These are phyloP conservation scores for Rhizopus arrhizus DNA, from an alignment of 371 early-diverging fungal species.

Conservation along the genomic window DNA sequence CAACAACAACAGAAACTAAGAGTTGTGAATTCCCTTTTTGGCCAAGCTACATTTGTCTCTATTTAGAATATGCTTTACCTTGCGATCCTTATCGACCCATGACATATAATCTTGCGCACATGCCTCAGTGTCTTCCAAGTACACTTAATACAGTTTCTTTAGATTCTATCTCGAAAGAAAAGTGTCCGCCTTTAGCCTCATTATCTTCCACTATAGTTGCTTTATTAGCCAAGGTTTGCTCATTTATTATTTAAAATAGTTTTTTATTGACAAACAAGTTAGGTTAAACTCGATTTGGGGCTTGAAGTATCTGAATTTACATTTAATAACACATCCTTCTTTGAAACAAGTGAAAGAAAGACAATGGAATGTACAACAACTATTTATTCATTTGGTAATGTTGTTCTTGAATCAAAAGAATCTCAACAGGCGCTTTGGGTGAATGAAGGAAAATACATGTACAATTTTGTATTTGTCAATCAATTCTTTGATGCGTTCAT, in stretches of 20 bases:
- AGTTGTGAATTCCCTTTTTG: slow-evolving; percentile 25
- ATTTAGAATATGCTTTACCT: slow-evolving; percentile 44
- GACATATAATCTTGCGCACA: slow-evolving; percentile 42
- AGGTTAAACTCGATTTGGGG: slow-evolving; percentile 50
- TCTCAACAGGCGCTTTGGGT: slow-evolving; percentile 43
- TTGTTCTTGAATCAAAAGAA: slow-evolving; percentile 55
- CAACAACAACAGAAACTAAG: too few relatives aligned
- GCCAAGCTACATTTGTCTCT: slow-evolving; percentile 55
- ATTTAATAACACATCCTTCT: slow-evolving; percentile 42
- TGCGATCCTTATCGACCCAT: slow-evolving; percentile 41
- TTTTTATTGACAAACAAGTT: slow-evolving; percentile 1
- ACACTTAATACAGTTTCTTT: slow-evolving; percentile 19
- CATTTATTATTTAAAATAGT: background rate
- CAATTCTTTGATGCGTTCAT: slow-evolving; percentile 57
- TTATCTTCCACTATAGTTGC: background rate
- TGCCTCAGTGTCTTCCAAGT: slow-evolving; percentile 47
- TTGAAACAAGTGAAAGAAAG: slow-evolving; percentile 43
- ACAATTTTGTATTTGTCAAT: slow-evolving; percentile 53
- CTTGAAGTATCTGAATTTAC: slow-evolving; percentile 45
- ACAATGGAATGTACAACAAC: slow-evolving; percentile 54
- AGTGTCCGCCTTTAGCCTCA: slow-evolving; percentile 37
- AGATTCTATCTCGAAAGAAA: slow-evolving; percentile 28
- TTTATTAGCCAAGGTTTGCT: slow-evolving; percentile 22
- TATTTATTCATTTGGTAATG: slow-evolving; percentile 57
- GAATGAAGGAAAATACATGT: slow-evolving; percentile 35